Base-by-base conservation (phyloP, 306 rosid species). In the Cyamopsis tetragonoloba region DNA sequence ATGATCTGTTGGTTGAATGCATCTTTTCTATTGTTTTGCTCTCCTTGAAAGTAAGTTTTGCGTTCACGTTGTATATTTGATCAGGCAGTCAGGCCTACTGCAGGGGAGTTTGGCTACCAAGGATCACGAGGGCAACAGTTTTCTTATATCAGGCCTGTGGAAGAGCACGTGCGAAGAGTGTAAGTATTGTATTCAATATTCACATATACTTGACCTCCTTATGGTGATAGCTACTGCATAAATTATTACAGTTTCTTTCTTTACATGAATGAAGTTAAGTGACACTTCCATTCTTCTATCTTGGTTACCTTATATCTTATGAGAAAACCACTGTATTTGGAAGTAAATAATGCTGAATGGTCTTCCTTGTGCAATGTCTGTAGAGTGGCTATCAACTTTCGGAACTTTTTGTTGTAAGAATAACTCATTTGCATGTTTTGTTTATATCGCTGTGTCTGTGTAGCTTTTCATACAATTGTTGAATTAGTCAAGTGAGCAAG, bases 31-130 rank as follows among this genome's bases (percentile, higher is more conserved):
- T 51, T 15, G 71, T 51, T 35, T 14, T 48, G 9, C 18, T 71
- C 71, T 68, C 19, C 22, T 64, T 55, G 27, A 70, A 43, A 80
- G 9, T 57, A 56, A 68, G 3, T 67, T 64, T 37, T 62, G 37
- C 37, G 70, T 75, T 41, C 9, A 48, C 39, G 19, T 75, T 71
- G 46, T 78, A 43, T 59, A 71, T 80, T 42, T 76, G 71, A 72
- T 63, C 79, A 93, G 98, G 79, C 73, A 26, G 83, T 55, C 68
- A 79, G 82, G 70, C 81, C 91, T 77, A 56, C 82, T 75, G 60
- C 76, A 31, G 64, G 42, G 46, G 85, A 73, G 70, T 62, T 70
- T 41, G 22, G 23, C 13, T 75, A 73, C 80, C 87, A 43, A 72
- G 84, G 83, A 72, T 70, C 83, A 41, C 60, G 91, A 64, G 69